Conservation (phyloP, 2,329 filamentous ascomycete species). For the Talaromyces funiculosus region DNA sequence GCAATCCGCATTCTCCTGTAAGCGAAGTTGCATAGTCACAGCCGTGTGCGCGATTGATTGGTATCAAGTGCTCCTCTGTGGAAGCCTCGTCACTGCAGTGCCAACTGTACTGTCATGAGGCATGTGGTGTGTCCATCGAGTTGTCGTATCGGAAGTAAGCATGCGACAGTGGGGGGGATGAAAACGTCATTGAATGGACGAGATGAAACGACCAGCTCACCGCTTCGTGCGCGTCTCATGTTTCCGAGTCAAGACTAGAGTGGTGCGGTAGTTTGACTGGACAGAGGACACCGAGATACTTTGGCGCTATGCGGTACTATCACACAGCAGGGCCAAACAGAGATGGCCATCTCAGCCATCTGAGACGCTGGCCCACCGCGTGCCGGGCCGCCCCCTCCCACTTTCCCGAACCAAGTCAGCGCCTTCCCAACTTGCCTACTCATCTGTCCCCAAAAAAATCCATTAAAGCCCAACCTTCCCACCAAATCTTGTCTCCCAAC, state of each 20-base stretch:
- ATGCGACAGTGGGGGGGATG: neutral
- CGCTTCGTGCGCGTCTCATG: slow-evolving; percentile 8
- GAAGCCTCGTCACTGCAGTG: slow-evolving; percentile 8
- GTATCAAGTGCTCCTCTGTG: neutral
- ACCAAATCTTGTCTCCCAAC: slow-evolving; percentile 1
- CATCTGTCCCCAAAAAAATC: neutral
- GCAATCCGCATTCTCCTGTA: neutral
- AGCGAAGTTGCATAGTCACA: slow-evolving; percentile 7
- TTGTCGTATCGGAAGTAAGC: slow-evolving; percentile 1
- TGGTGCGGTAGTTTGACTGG: slow-evolving; percentile 3
- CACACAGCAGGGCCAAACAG: neutral
- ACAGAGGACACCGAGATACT: neutral
- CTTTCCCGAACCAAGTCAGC: neutral
- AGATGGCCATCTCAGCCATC: slow-evolving; percentile 8
- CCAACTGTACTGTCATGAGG: slow-evolving; percentile 11
- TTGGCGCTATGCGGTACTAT: neutral
- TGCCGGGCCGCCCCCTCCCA: slow-evolving; percentile 15
- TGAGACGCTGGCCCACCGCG: slow-evolving; percentile 14
- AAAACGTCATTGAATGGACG: slow-evolving; percentile 3
- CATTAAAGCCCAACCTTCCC: slow-evolving; percentile 16
- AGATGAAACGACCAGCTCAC: slow-evolving; percentile 5
- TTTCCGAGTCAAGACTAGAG: slow-evolving; percentile 1
- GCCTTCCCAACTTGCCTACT: neutral
- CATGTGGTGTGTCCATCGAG: neutral
- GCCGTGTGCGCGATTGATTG: slow-evolving; percentile 10